phyloP scores from a whole-genome alignment of 768 basidiomycete species.

The Suillus variegatus region DNA sequence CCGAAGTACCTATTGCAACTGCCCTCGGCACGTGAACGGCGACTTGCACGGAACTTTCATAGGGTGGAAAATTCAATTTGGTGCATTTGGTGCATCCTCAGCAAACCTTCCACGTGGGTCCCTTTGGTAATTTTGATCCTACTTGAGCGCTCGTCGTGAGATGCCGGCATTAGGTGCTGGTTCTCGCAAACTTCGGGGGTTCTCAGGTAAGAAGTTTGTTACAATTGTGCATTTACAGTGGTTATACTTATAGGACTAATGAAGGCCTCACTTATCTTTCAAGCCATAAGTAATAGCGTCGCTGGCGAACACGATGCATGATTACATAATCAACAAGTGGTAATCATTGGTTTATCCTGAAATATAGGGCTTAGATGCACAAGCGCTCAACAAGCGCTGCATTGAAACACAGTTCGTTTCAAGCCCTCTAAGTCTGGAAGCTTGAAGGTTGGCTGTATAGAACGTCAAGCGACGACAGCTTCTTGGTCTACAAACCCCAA shows the following conservation, averaged over 20 bases:
- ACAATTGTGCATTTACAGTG: no score
- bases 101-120: constrained; percentile 2
- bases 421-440: neutral
- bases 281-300: neutral
- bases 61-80: neutral
- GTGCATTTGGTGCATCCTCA: neutral
- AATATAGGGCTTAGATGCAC: neutral
- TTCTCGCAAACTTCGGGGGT: neutral
- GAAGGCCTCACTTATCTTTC: neutral
- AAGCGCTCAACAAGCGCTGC: neutral
- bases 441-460: neutral
- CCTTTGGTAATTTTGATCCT: constrained; percentile 1
- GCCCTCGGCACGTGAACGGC: constrained; percentile 4
- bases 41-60: constrained; percentile 4
- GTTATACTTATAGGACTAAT: neutral
- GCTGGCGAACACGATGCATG: neutral
- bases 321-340: neutral
- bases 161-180: neutral
- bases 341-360: neutral
- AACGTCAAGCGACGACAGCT: neutral
- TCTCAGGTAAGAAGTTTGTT: neutral
- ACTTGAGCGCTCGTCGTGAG: neutral
- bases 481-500: neutral
- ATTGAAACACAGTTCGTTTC: neutral
- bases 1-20: constrained; percentile 1